Conservation (phyloP, 1,284 basidiomycete genomes). For the Gymnopus androsaceus region DNA sequence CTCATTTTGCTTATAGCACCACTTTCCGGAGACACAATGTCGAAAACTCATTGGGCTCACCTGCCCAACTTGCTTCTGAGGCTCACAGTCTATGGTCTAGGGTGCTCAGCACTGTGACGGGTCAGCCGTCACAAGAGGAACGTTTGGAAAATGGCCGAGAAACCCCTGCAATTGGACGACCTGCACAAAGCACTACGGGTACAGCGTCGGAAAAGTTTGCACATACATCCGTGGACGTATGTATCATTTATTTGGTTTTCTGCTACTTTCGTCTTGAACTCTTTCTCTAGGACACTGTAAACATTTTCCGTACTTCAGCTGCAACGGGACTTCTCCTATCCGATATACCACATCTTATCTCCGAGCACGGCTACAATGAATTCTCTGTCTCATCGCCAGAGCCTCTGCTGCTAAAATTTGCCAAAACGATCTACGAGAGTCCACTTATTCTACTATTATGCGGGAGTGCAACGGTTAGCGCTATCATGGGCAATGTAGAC, state of each 20-base stretch:
- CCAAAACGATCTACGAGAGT: conserved; percentile 91
- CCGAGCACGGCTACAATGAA: conserved; percentile 87
- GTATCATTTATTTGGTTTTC: conserved; percentile 26
- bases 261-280: not conserved
- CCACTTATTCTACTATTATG: conserved; percentile 90
- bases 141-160: conserved; percentile 28
- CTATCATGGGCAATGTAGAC: conserved; percentile 90
- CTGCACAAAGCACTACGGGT: conserved; percentile 34
- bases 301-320: conserved; percentile 65
- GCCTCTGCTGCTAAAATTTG: conserved; percentile 83
- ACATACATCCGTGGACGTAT: conserved; percentile 58
- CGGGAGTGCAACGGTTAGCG: conserved; percentile 85
- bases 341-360: conserved; percentile 69
- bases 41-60: conserved; percentile 44
- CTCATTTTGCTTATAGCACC: conserved; percentile 83
- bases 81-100: conserved; percentile 49
- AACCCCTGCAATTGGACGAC: conserved; percentile 13
- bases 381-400: conserved; percentile 88
- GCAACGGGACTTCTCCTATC: conserved; percentile 63
- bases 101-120: conserved; percentile 44
- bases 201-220: conserved; percentile 62
- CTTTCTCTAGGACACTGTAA: conserved; percentile 59
- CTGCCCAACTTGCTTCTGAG: conserved; percentile 38
- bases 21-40: conserved; percentile 69
- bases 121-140: conserved; percentile 29